These are phyloP conservation scores for Lodderomyces elongisporus DNA, from an alignment of 1,139 yeast genomes.

Conservation along the genomic window DNA sequence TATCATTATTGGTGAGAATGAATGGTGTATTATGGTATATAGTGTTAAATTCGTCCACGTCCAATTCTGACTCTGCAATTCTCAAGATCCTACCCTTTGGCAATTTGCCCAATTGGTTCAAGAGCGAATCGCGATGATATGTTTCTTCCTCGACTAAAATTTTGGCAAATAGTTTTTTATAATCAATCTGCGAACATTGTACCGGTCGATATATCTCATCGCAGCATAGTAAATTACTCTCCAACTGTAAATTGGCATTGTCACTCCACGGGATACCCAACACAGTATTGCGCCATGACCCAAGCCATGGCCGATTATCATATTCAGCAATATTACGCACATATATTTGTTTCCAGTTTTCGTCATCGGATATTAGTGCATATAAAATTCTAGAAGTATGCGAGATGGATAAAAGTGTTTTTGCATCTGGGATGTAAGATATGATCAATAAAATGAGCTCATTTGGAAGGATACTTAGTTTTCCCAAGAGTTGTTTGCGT, in stretches of 20 bases:
- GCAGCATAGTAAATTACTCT: constrained; percentile 34
- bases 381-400: constrained; percentile 63
- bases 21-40: constrained; percentile 58
- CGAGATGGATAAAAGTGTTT: constrained; percentile 46
- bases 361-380: constrained; percentile 71
- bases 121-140: constrained; percentile 22
- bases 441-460: constrained; percentile 50
- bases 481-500: constrained; percentile 44
- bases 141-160: constrained; percentile 45
- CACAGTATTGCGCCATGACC: constrained; percentile 72
- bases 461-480: constrained; percentile 50
- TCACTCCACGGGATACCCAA: constrained; percentile 30
- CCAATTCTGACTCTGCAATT: constrained; percentile 27
- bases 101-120: constrained; percentile 16
- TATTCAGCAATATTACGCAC: constrained; percentile 22
- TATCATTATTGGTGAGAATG: constrained; percentile 43
- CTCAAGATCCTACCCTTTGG: constrained; percentile 43
- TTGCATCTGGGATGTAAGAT: constrained; percentile 38
- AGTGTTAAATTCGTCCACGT: constrained; percentile 40
- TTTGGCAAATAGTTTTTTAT: constrained; percentile 41
- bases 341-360: constrained; percentile 65
- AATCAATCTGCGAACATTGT: constrained; percentile 71
- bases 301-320: constrained; percentile 48
- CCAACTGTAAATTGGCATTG: constrained; percentile 39
- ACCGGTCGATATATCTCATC: constrained; percentile 74